These are phyloP conservation scores for Plectosphaerella cucumerina DNA, from an alignment of 2,329 filamentous ascomycete species.

Conservation along the genomic window DNA sequence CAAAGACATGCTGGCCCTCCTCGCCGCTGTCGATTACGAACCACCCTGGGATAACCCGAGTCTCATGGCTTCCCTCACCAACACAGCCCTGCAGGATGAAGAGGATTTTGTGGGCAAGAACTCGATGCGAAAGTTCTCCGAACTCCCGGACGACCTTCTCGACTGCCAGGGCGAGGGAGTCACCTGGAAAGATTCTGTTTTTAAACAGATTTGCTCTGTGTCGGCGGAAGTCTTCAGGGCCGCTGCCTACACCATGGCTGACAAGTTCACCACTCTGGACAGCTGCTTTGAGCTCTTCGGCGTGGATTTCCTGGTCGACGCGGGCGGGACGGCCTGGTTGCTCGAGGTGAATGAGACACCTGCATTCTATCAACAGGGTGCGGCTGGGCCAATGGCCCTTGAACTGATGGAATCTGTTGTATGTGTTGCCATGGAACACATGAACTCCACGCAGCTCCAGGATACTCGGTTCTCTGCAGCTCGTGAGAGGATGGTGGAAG, in stretches of 20 bases:
- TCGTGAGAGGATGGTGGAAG: conserved; percentile 17
- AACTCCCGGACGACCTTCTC: conserved; percentile 20
- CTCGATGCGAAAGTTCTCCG: conserved; percentile 31
- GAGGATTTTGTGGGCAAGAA: conserved; percentile 23
- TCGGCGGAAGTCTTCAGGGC: conserved; percentile 28
- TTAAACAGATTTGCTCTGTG: conserved; percentile 28
- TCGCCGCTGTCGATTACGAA: conserved; percentile 28
- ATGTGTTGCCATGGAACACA: conserved; percentile 27
- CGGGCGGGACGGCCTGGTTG: conserved; percentile 24
- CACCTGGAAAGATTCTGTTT: conserved; percentile 26
- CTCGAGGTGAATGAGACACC: conserved; percentile 34
- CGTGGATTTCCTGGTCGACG: conserved; percentile 29
- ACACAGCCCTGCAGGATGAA: conserved; percentile 30
- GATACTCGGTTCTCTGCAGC: conserved; percentile 8
- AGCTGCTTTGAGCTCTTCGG: conserved; percentile 33
- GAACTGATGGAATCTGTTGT: conserved; percentile 31
- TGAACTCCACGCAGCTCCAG: conserved; percentile 15
- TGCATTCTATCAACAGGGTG: conserved; percentile 28
- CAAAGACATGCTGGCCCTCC: conserved; percentile 28
- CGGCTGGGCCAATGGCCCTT: conserved; percentile 25
- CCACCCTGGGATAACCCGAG: conserved; percentile 30
- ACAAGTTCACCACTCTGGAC: conserved; percentile 30
- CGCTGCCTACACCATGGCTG: conserved; percentile 30
- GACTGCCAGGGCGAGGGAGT: conserved; percentile 5
- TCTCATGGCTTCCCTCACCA: conserved; percentile 28